Evolutionary conservation across 768 basidiomycete species (phyloP), one percentile per base, ranked within the genome.

Genomic region (Collybiopsis luxurians): DNA sequence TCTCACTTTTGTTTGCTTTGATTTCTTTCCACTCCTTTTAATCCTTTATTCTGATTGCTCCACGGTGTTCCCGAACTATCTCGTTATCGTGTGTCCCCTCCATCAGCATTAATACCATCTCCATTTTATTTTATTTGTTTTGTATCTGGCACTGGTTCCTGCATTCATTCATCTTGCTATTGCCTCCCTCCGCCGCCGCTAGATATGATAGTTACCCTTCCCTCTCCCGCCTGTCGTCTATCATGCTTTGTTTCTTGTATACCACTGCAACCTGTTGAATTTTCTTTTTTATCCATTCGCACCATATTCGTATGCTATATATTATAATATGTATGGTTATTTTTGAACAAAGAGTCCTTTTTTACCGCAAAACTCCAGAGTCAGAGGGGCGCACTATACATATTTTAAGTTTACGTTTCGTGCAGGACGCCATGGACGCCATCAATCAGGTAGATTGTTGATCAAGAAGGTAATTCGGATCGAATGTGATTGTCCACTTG

Each of bases 381-480:
- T 30, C 27, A 12, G 10, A 21, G 10, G 31, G 31, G 31, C 42
- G n/a, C 6, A 44, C 42, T 27, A 12, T 6, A 2, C 12, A 42
- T 47, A 13, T 34, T 34, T 34, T 34, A 34, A 13, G 31, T 34
- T 34, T 34, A 34, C 31, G 31, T 44, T 44, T 54, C 36, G 53
- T 43, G 39, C 53, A 44, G 43, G 53, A 47, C 23, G 46, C 46
- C 46, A 42, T 9, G 40, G 36, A 38, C 7, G 36, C 36, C 38
- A 53, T 53, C 51, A 53, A 40, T 53, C 51, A 53, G 15, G 34
- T 19, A 51, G 50, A 38, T 36, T 39, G 51, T 53, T 53, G 39
- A 53, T 53, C 24, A 53, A 30, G 38, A 40, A 52, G 36, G 51
- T n/a, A n/a, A 42, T 47, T 47, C 46, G 26, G 46, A 26, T 27